These are phyloP conservation scores for Trichaptum fuscoviolaceum DNA, from an alignment of 768 basidiomycete species.

Conservation along the genomic window DNA sequence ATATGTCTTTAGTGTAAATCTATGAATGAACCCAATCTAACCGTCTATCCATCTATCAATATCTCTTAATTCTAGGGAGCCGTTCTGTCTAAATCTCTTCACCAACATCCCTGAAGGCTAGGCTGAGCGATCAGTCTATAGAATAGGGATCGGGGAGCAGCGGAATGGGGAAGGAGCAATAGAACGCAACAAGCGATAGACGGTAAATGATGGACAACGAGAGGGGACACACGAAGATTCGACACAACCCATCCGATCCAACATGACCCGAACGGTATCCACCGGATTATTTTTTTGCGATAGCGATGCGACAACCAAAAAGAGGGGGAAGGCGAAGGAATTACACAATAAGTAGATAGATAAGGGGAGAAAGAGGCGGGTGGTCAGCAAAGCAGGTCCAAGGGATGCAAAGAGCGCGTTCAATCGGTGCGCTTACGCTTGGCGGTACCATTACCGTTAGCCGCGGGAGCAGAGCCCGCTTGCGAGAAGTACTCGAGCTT, in stretches of 20 bases:
- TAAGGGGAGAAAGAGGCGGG: too few relatives aligned
- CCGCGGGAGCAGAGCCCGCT: conserved; percentile 19
- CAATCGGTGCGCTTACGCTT: conserved; percentile 14
- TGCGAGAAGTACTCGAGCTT: conserved; percentile 69
- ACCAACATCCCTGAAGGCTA: too few relatives aligned
- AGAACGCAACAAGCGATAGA: background rate
- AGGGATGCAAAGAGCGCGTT: conserved; percentile 4
- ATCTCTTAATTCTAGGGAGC: background rate
- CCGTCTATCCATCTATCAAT: background rate
- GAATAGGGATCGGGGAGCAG: too few relatives aligned
- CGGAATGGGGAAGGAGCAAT: too few relatives aligned
- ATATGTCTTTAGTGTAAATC: background rate
- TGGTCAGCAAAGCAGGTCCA: background rate
- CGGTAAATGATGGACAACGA: background rate
- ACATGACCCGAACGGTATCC: background rate
- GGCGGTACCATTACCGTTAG: conserved; percentile 5
- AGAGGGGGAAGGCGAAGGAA: background rate
- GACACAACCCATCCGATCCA: background rate
- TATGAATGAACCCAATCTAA: background rate
- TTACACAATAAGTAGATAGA: too few relatives aligned
- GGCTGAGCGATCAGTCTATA: too few relatives aligned
- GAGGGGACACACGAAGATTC: background rate
- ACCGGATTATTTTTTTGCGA: background rate
- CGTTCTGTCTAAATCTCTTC: background rate
- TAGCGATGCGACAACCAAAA: background rate